A percentile compares a stretch with the other conserved stretches of the same genome.
Evolutionary conservation across 495 filamentous ascomycete species (phyloP).

Genomic region (Aspergillus nanangensis): DNA sequence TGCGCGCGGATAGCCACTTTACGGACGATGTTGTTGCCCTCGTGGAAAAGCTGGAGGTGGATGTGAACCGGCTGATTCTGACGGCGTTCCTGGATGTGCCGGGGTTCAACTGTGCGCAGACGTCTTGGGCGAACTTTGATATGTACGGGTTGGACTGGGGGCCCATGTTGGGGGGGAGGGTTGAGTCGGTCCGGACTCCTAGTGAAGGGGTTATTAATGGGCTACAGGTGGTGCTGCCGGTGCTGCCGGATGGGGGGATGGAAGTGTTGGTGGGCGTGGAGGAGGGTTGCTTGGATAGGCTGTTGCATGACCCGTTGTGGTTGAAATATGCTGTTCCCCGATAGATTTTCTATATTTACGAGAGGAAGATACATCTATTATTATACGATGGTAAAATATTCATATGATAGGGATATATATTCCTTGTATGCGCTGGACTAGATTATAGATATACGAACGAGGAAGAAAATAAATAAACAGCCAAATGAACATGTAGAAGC

Average conservation of each 20-base stretch:
- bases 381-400: no score
- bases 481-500: no score
- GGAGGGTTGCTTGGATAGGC: conserved; percentile 15
- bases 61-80: conserved; percentile 25
- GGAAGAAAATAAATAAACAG: no score
- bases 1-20: conserved; percentile 20
- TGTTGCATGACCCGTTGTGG: conserved; percentile 24
- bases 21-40: conserved; percentile 21
- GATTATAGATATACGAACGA: no score
- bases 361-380: no score
- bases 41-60: conserved; percentile 14
- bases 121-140: conserved; percentile 27
- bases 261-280: conserved; percentile 33
- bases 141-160: conserved; percentile 33
- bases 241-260: conserved; percentile 28
- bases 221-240: conserved; percentile 27
- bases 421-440: no score
- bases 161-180: conserved; percentile 21
- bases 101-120: conserved; percentile 26
- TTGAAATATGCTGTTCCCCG: conserved; percentile 20
- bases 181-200: conserved; percentile 27
- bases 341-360: conserved; percentile 4
- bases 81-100: conserved; percentile 31
- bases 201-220: conserved; percentile 31
- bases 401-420: no score